Conservation (phyloP, 2,329 filamentous ascomycete genomes). For the Fusarium pseudograminearum region DNA sequence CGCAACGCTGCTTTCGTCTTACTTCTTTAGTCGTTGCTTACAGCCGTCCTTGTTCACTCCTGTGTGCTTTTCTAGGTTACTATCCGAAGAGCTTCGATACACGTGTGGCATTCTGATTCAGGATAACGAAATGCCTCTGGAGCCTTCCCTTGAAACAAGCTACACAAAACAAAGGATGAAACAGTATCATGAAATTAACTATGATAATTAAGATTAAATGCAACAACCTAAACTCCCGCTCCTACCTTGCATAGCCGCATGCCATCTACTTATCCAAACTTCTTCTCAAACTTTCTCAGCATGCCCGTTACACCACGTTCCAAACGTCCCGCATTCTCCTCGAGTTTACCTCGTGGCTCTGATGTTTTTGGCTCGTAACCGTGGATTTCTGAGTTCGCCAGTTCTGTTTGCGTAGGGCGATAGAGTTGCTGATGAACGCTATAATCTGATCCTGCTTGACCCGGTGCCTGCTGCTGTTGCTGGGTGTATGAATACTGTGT, state of each 20-base stretch:
- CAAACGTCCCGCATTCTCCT: slow-evolving; percentile 73
- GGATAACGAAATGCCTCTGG: too few relatives aligned
- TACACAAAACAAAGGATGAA: background rate
- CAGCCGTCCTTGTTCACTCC: background rate
- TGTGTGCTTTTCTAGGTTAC: background rate
- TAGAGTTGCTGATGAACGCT: slow-evolving; percentile 77
- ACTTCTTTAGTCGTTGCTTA: background rate
- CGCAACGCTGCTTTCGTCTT: background rate
- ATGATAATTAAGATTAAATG: slow-evolving; percentile 16
- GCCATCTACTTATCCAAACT: slow-evolving; percentile 64
- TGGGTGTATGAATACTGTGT: slow-evolving; percentile 63
- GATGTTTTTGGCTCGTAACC: slow-evolving; percentile 57
- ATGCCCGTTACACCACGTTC: slow-evolving; percentile 79
- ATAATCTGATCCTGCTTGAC: slow-evolving; percentile 59
- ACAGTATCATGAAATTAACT: slow-evolving; percentile 17
- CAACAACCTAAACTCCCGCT: slow-evolving; percentile 30
- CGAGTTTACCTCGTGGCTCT: slow-evolving; percentile 66
- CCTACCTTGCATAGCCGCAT: background rate
- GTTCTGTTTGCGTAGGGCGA: slow-evolving; percentile 73
- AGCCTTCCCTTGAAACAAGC: background rate
- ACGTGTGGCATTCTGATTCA: background rate
- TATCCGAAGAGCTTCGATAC: background rate
- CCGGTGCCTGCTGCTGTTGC: slow-evolving; percentile 41
- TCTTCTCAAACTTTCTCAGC: slow-evolving; percentile 84
- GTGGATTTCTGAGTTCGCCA: slow-evolving; percentile 51